Evolutionary conservation across 495 filamentous ascomycete genomes (phyloP).

Genomic region (Daldinia vernicosa): DNA sequence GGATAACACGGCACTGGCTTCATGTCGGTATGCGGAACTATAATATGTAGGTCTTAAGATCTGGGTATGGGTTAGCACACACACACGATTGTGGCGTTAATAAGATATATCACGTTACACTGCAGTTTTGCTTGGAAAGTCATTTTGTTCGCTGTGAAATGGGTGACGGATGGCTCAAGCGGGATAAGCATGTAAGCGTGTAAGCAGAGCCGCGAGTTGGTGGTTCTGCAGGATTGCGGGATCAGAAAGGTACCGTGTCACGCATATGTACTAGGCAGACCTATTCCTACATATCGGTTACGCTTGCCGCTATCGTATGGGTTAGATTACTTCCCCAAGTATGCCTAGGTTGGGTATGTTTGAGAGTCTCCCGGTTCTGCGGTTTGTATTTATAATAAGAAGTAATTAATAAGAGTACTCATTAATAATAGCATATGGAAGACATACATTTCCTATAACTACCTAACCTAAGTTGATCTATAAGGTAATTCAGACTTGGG

Average conservation of each 20-base stretch:
- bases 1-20: not conserved
- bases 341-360: not conserved
- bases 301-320: not conserved
- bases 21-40: not conserved
- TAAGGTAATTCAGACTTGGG: not conserved
- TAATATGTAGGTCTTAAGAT: not conserved
- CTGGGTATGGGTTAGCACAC: not conserved
- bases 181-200: slow-evolving; percentile 12
- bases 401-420: no score
- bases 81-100: slow-evolving; percentile 17
- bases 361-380: not conserved
- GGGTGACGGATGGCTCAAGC: slow-evolving; percentile 15
- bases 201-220: slow-evolving; percentile 25
- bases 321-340: not conserved
- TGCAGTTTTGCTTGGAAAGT: slow-evolving; percentile 16
- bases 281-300: slow-evolving; percentile 18
- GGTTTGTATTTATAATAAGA: not conserved
- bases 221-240: slow-evolving; percentile 36
- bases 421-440: no score
- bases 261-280: not conserved
- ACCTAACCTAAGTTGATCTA: not conserved
- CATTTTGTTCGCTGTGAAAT: not conserved
- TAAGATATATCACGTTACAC: slow-evolving; percentile 27
- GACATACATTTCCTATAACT: no score
- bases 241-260: slow-evolving; percentile 20